phyloP scores from a whole-genome alignment of 1,139 yeast genomes.

The Scheffersomyces lignicola region DNA sequence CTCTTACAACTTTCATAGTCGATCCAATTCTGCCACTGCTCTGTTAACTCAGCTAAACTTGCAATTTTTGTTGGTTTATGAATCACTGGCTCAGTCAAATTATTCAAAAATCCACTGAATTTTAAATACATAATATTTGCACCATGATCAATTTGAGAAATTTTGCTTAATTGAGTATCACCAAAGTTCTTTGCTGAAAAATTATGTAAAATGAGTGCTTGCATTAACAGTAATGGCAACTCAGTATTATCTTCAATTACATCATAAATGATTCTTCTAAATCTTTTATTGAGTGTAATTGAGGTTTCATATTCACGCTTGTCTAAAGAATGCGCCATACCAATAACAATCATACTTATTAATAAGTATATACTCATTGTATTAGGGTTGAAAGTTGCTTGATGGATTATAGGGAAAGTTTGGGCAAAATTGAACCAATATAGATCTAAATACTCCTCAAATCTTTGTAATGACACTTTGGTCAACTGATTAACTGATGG shows the following conservation, averaged over 20 bases:
- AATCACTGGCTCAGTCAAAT: slow-evolving; percentile 16
- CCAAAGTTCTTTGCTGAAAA: slow-evolving; percentile 23
- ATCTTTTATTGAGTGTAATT: slow-evolving; percentile 8
- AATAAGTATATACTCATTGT: slow-evolving; percentile 26
- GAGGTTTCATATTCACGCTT: slow-evolving; percentile 16
- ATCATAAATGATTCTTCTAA: slow-evolving; percentile 9
- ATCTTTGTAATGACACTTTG: slow-evolving; percentile 7
- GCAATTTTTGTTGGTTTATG: slow-evolving; percentile 5
- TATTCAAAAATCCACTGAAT: slow-evolving; percentile 24
- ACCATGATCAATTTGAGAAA: slow-evolving; percentile 29
- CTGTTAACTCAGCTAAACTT: slow-evolving; percentile 13
- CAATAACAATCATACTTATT: slow-evolving; percentile 32
- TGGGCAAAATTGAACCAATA: slow-evolving; percentile 31
- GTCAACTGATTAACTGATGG: slow-evolving; percentile 6
- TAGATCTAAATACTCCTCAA: slow-evolving; percentile 9
- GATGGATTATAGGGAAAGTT: slow-evolving; percentile 37
- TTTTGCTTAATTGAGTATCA: slow-evolving; percentile 19
- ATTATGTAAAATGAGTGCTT: slow-evolving; percentile 21
- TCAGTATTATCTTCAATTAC: slow-evolving; percentile 11
- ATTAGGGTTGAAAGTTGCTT: slow-evolving; percentile 36
- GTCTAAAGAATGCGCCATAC: slow-evolving; percentile 29
- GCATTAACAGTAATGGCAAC: slow-evolving; percentile 18
- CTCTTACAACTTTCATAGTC: slow-evolving; percentile 28
- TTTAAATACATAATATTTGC: slow-evolving; percentile 25
- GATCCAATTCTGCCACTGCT: slow-evolving; percentile 28